These are phyloP conservation scores for Orobanche coerulescens DNA, from an alignment of 257 asterid genomes.

Conservation along the genomic window DNA sequence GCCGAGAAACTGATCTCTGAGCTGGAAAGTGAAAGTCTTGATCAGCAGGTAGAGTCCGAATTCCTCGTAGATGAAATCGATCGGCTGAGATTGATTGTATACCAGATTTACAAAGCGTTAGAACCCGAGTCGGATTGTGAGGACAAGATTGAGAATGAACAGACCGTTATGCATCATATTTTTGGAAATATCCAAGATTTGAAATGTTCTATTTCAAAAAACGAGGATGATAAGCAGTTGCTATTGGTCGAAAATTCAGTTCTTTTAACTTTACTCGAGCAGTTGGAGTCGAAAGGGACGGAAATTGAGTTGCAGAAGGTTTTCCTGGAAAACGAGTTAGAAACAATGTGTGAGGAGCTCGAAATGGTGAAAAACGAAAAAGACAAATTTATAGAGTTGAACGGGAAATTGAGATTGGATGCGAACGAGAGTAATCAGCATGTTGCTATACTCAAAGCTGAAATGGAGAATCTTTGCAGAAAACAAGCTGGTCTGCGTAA, in stretches of 20 bases:
- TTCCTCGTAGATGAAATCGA: constrained; percentile 71
- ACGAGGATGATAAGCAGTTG: constrained; percentile 57
- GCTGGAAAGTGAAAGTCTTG: constrained; percentile 79
- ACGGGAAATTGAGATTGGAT: constrained; percentile 36
- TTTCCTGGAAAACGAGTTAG: constrained; percentile 45
- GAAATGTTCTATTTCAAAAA: constrained; percentile 41
- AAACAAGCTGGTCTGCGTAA: constrained; percentile 40
- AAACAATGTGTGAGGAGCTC: constrained; percentile 38
- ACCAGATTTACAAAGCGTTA: constrained; percentile 57
- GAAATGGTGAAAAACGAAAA: constrained; percentile 38
- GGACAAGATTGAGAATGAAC: constrained; percentile 53
- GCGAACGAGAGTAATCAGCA: constrained; percentile 31
- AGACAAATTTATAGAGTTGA: constrained; percentile 45
- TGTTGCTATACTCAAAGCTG: constrained; percentile 40
- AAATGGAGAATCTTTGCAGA: constrained; percentile 36
- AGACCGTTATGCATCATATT: constrained; percentile 38
- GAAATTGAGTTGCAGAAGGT: constrained; percentile 49
- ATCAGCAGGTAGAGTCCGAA: constrained; percentile 91
- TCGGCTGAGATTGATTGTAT: constrained; percentile 59
- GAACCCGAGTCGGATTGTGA: constrained; percentile 33
- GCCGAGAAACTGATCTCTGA: constrained; percentile 76
- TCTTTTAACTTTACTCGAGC: constrained; percentile 58
- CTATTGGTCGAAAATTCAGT: constrained; percentile 72
- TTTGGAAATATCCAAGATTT: constrained; percentile 47
- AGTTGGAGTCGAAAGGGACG: constrained; percentile 55